Evolutionary conservation across 805 yeast species (phyloP), one percentile per base, ranked within the genome.

Genomic region (Metschnikowia santaceciliae): DNA sequence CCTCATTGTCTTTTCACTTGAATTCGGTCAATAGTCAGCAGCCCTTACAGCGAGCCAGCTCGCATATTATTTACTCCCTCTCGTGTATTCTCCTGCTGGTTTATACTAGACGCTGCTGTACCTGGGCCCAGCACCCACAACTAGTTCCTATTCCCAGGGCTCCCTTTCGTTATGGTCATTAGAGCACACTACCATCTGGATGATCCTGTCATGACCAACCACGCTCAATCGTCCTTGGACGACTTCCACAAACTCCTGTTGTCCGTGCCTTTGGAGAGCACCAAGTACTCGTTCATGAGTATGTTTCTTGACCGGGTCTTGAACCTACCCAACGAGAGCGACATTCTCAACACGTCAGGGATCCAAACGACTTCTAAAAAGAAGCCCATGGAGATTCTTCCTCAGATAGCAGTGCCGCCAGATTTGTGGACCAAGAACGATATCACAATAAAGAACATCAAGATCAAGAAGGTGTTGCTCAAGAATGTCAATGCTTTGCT

Each of bases 341-440:
- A 44, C 15, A 58, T 62, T 14, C 38, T 60, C 47, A 49, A 48
- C 33, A 47, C 54, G 4, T 32, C 47, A 26, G 46, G 38, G 26
- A 14, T 13, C 11, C 15, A 30, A 5, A 19, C 42, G 26, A 38
- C 17, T 2, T n/a, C 43, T 20, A 13, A 32, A 44, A 42, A n/a
- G 30, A 15, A 38, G 34, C 42, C 32, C 5, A 50, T 53, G 14
- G 75, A 71, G 42, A 56, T 71, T 15, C 50, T 73, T 35, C 71
- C 73, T 23, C 67, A 63, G 36, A 58, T 73, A 2, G 55, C 59
- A 2, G 58, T 73, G 10, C 77, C 78, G 4, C 50, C 49, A 20
- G 76, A 73, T 52, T 52, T 71, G 20, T 74, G 78, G 78, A 56
- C 68, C 32, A 54, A 57, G 32, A 67, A 66, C 19, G 68, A 67